These are phyloP conservation scores for Hawksworthiomyces lignivorus DNA, from an alignment of 2,329 filamentous ascomycete species.

Conservation along the genomic window DNA sequence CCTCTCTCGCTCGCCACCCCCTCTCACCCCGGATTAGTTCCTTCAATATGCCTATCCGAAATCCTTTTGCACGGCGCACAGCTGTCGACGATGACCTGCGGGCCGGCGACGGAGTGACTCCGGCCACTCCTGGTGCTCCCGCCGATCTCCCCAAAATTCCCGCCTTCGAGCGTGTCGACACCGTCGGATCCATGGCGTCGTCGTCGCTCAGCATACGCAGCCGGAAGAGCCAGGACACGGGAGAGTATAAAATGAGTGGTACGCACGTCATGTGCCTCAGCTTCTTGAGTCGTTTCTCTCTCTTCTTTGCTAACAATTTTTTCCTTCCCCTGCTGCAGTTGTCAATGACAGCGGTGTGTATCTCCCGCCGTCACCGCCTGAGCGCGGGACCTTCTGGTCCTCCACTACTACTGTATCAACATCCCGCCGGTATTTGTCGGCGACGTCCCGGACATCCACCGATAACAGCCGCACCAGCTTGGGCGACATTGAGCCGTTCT, in stretches of 20 bases:
- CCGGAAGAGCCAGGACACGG: conserved; percentile 51
- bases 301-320: not conserved
- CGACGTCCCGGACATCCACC: conserved; percentile 48
- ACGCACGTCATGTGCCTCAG: conserved; percentile 34
- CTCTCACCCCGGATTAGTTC: too few relatives aligned
- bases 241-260: conserved; percentile 78
- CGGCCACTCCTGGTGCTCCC: too few relatives aligned
- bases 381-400: conserved; percentile 73
- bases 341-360: conserved; percentile 95
- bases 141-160: conserved; percentile 16
- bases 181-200: conserved; percentile 53
- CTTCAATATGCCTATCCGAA: conserved; percentile 58
- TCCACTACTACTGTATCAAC: conserved; percentile 2
- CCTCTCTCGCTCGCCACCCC: not conserved
- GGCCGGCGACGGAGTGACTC: not conserved
- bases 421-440: not conserved
- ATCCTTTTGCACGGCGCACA: conserved; percentile 56
- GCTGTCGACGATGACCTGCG: conserved; percentile 9
- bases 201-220: conserved; percentile 56
- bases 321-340: conserved; percentile 55
- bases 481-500: conserved; percentile 79
- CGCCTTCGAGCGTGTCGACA: conserved; percentile 56
- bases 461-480: conserved; percentile 46
- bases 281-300: not conserved
- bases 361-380: conserved; percentile 84